Evolutionary conservation across 495 filamentous ascomycete species (phyloP).

Genomic region (Aspergillus haitiensis): DNA sequence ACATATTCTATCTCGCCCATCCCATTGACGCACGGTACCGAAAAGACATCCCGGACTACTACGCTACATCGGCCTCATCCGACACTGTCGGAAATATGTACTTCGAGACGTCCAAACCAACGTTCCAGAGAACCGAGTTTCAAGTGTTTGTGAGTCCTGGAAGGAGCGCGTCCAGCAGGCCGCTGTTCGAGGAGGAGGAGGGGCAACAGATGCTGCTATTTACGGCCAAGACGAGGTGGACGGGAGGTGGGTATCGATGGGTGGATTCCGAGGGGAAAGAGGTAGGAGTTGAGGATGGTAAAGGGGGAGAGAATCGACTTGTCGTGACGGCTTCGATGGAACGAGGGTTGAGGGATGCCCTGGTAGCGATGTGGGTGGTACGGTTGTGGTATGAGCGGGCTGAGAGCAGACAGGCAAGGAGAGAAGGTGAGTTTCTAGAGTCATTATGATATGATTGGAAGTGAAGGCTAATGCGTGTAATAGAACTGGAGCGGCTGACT

Average conservation of each 20-base stretch:
- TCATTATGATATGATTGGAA: too few species aligned
- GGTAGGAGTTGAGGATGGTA: conserved; percentile 16
- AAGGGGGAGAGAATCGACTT: conserved; percentile 14
- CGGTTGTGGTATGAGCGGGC: conserved; percentile 24
- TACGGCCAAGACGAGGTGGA: conserved; percentile 11
- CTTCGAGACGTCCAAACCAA: conserved; percentile 16
- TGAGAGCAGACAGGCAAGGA: conserved; percentile 22
- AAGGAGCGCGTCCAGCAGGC: conserved; percentile 11
- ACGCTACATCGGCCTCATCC: conserved; percentile 16
- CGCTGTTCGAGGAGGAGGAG: conserved; percentile 19
- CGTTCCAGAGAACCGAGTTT: conserved; percentile 18
- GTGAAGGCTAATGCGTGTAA: too few species aligned
- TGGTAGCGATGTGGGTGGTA: conserved; percentile 22
- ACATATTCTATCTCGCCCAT: conserved; percentile 23
- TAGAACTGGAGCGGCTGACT: too few species aligned
- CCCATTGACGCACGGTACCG: conserved; percentile 22
- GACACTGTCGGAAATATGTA: conserved; percentile 24
- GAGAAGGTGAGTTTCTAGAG: conserved; percentile 25
- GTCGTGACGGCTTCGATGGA: conserved; percentile 10
- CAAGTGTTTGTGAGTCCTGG: conserved; percentile 18
- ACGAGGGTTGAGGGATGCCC: conserved; percentile 20
- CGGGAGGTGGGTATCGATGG: conserved; percentile 19
- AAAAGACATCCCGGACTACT: conserved; percentile 25
- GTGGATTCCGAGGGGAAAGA: conserved; percentile 11
- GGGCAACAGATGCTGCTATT: conserved; percentile 3